Base-by-base conservation (phyloP, 768 basidiomycete genomes). In the Mycena belliarum region DNA sequence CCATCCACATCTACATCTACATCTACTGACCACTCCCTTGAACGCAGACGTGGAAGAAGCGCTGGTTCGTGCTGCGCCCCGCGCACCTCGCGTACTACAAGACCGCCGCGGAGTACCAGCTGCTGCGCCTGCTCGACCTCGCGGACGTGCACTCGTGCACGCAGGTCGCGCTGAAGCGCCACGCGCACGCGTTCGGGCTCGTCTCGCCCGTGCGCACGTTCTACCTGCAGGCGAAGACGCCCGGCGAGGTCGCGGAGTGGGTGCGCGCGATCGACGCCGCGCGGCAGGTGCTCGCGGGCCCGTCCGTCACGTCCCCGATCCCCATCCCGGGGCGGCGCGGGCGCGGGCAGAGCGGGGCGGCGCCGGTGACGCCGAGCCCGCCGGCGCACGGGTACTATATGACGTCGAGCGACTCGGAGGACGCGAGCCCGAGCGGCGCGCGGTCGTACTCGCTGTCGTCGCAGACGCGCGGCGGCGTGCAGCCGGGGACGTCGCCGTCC, bases 1-100 rank as follows among this genome's bases (percentile, higher is more conserved):
- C n/a, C n/a, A n/a, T n/a, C n/a, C n/a, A n/a, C 46, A 28, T 40
- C 46, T 60, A 40, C 38, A 41, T 51, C n/a, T n/a, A n/a, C 1
- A 43, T 37, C 16, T 35, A 4, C 20, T 14, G 1, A 41, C n/a
- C 21, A 15, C 14, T 12, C n/a, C n/a, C n/a, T n/a, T n/a, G n/a
- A n/a, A 7, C 25, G n/a, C 68, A 96, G 95, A 94, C 91, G 2
- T 99, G 97, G 97, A 98, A 98, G 82, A 95, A 95, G 75, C 84
- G 95, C 21, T 98, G 96, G 96, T 98, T 98, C 66, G 97, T 99
- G 2, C 76, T 99, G 57, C 85, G 96, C 18, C 85, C 93, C 0
- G 90, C 89, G 3, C 93, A 97, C 72, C 76, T 99, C 48, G 94
- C 94, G 4, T 98, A 96, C 74, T 98, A 98, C 84, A 98, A 98